Conservation (phyloP, 2,329 filamentous ascomycete genomes). For the Aspergillus udagawae region DNA sequence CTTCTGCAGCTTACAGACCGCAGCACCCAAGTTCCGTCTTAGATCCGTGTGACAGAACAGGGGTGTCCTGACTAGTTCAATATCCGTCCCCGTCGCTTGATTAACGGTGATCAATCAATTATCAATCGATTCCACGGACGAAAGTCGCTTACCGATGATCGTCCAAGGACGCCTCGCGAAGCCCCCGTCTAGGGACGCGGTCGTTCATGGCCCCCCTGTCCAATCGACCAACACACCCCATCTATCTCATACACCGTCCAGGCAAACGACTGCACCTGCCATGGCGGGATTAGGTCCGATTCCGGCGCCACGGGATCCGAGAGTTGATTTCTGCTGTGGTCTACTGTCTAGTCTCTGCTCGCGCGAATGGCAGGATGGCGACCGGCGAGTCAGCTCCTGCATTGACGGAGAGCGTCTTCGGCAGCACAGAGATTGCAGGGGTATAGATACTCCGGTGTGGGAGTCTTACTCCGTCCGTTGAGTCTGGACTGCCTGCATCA, state of each 20-base stretch:
- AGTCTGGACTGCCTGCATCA: background rate
- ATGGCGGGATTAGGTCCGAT: background rate
- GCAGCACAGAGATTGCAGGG: background rate
- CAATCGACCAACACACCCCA: no score
- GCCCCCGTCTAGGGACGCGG: background rate
- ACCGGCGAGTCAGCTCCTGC: background rate
- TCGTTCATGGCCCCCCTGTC: background rate
- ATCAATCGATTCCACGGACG: background rate
- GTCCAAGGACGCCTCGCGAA: background rate
- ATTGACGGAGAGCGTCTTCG: background rate
- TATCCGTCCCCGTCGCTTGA: background rate
- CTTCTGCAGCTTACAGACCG: background rate
- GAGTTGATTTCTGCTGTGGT: background rate
- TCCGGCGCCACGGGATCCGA: background rate
- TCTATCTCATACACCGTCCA: background rate
- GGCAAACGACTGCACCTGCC: background rate
- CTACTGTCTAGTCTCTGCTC: background rate
- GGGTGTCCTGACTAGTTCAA: constrained; percentile 2
- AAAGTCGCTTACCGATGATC: background rate
- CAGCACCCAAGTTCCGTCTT: background rate
- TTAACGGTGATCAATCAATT: background rate
- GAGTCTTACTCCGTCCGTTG: background rate
- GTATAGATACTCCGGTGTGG: background rate
- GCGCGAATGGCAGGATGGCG: background rate
- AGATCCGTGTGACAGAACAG: constrained; percentile 3